Evolutionary conservation across 257 asterid species (phyloP).

Genomic region (Mentha longifolia): DNA sequence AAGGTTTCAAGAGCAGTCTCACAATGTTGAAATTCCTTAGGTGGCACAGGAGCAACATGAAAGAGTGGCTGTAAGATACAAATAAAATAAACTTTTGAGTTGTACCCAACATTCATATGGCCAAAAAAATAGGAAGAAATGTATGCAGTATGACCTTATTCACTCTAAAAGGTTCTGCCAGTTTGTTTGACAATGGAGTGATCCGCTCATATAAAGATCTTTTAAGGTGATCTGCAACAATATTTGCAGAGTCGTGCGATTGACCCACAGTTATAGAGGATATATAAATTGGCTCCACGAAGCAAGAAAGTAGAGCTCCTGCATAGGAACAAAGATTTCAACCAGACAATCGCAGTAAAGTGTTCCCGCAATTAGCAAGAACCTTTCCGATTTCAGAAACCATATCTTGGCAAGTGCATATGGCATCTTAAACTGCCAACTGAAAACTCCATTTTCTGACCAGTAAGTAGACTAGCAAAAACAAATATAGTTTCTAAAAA

Average conservation of each 20-base stretch:
- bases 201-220: constrained; percentile 66
- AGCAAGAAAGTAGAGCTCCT: constrained; percentile 88
- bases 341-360: constrained; percentile 5
- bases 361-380: constrained; percentile 9
- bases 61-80: constrained; percentile 59
- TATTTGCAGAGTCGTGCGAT: constrained; percentile 46
- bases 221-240: constrained; percentile 41
- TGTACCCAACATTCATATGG: constrained; percentile 27
- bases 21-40: constrained; percentile 83
- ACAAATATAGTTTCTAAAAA: neutral
- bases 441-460: constrained; percentile 24
- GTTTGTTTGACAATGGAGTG: constrained; percentile 55
- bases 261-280: constrained; percentile 74
- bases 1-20: constrained; percentile 82
- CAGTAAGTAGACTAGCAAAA: constrained; percentile 18
- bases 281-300: constrained; percentile 79
- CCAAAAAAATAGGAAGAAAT: neutral
- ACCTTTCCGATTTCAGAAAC: neutral
- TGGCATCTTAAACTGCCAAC: constrained; percentile 3
- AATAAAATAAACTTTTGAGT: constrained; percentile 22
- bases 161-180: constrained; percentile 68
- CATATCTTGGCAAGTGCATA: constrained; percentile 6
- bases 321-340: constrained; percentile 27
- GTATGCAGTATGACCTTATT: constrained; percentile 53
- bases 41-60: constrained; percentile 70